Conservation (phyloP, 805 yeast genomes). For the Lachancea nothofagi region DNA sequence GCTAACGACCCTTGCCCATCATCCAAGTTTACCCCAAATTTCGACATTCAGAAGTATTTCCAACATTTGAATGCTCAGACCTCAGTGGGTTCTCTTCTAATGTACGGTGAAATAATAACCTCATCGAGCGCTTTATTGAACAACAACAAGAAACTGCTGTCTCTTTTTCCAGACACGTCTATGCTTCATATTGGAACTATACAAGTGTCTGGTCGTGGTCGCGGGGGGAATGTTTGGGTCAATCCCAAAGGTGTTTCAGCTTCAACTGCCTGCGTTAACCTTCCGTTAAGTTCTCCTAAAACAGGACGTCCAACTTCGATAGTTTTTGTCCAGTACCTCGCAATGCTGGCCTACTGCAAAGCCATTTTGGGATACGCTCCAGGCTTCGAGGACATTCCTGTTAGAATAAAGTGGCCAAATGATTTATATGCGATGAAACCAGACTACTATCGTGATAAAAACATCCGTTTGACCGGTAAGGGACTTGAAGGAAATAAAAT, state of each 20-base stretch:
- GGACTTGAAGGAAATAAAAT: constrained; percentile 30
- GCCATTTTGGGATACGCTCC: constrained; percentile 56
- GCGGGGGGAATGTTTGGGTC: constrained; percentile 94
- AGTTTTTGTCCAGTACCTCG: constrained; percentile 81
- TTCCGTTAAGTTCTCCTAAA: constrained; percentile 41
- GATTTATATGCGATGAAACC: constrained; percentile 78
- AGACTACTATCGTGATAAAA: constrained; percentile 39
- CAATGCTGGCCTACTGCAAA: constrained; percentile 76
- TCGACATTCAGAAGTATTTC: constrained; percentile 57
- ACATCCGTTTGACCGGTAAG: constrained; percentile 20
- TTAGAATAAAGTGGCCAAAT: constrained; percentile 93
- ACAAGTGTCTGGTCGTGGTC: constrained; percentile 87
- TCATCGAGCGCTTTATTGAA: constrained; percentile 82
- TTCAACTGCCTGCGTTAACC: constrained; percentile 59
- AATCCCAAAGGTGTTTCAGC: constrained; percentile 92
- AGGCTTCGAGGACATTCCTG: constrained; percentile 71
- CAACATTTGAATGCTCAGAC: constrained; percentile 28
- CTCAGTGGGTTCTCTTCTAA: constrained; percentile 54
- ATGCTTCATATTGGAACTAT: constrained; percentile 55
- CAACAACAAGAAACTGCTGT: constrained; percentile 55
- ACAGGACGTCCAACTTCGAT: constrained; percentile 48
- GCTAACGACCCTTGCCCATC: constrained; percentile 45
- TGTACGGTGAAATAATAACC: constrained; percentile 85
- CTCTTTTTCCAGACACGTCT: constrained; percentile 37
- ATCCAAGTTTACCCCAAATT: constrained; percentile 59